Conservation (phyloP, 164 flowering plant species). For the Vitis riparia region DNA sequence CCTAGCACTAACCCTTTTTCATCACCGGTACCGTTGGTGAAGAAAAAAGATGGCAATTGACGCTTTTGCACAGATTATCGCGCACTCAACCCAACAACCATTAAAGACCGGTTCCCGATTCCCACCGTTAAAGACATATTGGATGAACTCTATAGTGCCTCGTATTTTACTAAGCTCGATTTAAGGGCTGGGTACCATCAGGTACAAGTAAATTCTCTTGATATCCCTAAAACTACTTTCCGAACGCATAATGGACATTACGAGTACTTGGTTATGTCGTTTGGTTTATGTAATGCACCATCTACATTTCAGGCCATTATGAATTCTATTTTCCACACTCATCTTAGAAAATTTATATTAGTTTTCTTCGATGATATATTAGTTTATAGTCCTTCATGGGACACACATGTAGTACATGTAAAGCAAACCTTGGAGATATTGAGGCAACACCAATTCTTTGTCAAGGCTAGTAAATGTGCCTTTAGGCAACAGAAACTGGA, state of each 20-base stretch:
- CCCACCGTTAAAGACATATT: no score
- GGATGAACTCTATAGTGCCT: no score
- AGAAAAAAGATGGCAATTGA: not conserved
- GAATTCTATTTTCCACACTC: no score
- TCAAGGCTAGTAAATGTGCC: not conserved
- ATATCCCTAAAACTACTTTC: conserved; percentile 1
- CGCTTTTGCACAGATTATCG: not conserved
- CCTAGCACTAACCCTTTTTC: not conserved
- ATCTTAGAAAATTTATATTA: no score
- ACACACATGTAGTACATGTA: not conserved
- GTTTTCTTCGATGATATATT: not conserved
- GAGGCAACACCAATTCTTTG: conserved; percentile 1
- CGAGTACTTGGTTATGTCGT: not conserved
- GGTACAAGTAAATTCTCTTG: not conserved
- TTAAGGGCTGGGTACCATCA: not conserved
- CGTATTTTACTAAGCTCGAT: no score
- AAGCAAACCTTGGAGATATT: not conserved
- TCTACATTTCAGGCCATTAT: no score
- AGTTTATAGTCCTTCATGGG: not conserved
- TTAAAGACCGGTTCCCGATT: no score
- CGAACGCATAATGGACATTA: not conserved
- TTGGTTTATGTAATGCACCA: no score
- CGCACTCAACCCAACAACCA: no score
- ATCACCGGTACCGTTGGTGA: not conserved
- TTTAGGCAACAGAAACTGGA: no score